Evolutionary conservation across 257 asterid genomes (phyloP).

Genomic region (Solanum boliviense): DNA sequence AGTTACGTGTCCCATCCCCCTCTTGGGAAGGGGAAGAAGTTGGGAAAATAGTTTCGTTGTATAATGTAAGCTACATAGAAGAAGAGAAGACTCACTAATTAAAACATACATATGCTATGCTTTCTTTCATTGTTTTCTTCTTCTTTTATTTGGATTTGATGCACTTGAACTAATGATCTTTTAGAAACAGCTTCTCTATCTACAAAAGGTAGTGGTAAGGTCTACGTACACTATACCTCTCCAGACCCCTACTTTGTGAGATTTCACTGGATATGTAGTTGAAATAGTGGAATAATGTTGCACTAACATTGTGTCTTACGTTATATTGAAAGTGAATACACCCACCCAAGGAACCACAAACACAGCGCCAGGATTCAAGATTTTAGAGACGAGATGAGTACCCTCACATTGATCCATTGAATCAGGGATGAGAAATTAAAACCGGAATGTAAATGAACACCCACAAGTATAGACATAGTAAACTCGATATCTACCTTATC

Average conservation of each 20-base stretch:
- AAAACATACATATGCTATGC: neutral
- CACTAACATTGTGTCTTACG: neutral
- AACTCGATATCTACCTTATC: too few species aligned
- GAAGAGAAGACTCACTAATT: neutral
- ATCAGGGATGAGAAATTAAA: too few species aligned
- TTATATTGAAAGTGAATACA: neutral
- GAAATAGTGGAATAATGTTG: neutral
- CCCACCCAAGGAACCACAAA: neutral
- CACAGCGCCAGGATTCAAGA: neutral
- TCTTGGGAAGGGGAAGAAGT: neutral
- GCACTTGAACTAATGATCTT: too few species aligned
- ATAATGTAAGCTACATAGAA: neutral
- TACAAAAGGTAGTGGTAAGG: too few species aligned
- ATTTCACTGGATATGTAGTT: too few species aligned
- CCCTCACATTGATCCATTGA: neutral
- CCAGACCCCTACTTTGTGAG: too few species aligned
- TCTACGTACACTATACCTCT: too few species aligned
- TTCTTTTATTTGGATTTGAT: neutral
- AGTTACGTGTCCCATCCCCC: neutral
- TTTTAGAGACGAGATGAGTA: neutral
- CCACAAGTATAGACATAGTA: too few species aligned
- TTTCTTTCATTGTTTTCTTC: neutral
- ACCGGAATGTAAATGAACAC: too few species aligned
- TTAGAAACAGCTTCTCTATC: too few species aligned
- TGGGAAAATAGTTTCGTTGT: neutral